Evolutionary conservation across 441 rosid species (phyloP), one percentile per base, ranked within the genome.

Genomic region (Lepidium campestre): DNA sequence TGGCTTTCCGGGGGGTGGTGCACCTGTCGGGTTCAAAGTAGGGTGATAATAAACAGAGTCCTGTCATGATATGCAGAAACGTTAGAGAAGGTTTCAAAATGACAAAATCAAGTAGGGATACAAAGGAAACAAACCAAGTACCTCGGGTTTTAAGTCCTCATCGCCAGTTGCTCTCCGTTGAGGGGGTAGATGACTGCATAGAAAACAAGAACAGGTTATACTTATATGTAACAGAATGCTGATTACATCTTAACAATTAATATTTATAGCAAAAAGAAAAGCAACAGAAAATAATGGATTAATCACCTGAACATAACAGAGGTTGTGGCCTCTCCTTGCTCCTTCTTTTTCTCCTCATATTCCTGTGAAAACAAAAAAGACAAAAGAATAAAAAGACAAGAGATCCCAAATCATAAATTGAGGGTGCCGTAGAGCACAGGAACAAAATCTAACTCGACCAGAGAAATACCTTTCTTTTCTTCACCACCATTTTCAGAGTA

Each of bases 1-100:
- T 56, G 95, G 97, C 74, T 93, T 93, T 76, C 97, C 99, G 31
- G 99, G 99, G 31, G 96, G 99, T 29, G 99, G 97, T 37, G 99
- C 97, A 19, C 99, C 99, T 14, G 95, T 87, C 2, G 97, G 99
- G 82, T 91, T 93, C 73, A 93, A 77, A 2, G 97, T 87, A 53
- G 99, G 96, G 64, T 91, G 99, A 79, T 86, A 93, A 64, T 93
- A 93, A 54, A 89, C 97, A 71, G 98, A 93, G 80, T 91, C 97
- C 99, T 91, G 83, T 54, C 68, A 79, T 50, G 6, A 71, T 69
- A 62, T 53, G 53, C 57, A 41, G 57, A 56, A 59, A 68, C 19
- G 20, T 47, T 4, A 70, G 37, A 39, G 45, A 57, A 14, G 41
- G 10, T 32, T 46, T 27, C 4, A 4, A 46, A 56, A 35, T 12